Percentiles rank a stretch among this genome's conserved stretches.
Evolutionary conservation across 2,329 filamentous ascomycete genomes (phyloP).

Genomic region (Aspergillus calidoustus): DNA sequence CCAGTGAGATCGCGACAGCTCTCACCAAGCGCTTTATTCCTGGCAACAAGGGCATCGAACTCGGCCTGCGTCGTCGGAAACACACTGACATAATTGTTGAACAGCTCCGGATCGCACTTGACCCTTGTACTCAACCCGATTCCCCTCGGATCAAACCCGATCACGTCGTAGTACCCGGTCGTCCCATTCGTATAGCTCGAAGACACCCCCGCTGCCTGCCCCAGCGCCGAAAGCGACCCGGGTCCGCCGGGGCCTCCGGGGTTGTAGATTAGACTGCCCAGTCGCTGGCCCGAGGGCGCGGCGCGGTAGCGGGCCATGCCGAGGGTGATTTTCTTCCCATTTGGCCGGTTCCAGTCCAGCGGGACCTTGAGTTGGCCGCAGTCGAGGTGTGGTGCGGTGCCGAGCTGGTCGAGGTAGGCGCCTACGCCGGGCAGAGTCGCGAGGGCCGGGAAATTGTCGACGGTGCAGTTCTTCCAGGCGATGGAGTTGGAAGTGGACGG

Average conservation of each 20-base stretch:
- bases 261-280: constrained; percentile 49
- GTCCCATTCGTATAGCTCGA: background rate
- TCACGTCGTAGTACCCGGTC: constrained; percentile 43
- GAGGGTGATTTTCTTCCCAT: constrained; percentile 34
- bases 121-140: constrained; percentile 48
- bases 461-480: constrained; percentile 3
- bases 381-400: background rate
- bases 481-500: background rate
- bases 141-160: constrained; percentile 52
- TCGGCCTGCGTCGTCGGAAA: constrained; percentile 46
- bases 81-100: constrained; percentile 41
- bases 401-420: background rate
- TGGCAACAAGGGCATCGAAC: constrained; percentile 42
- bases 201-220: background rate
- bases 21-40: constrained; percentile 46
- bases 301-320: constrained; percentile 31
- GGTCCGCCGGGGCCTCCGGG: constrained; percentile 31
- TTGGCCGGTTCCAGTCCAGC: constrained; percentile 37
- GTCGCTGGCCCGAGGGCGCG: constrained; percentile 23
- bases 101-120: constrained; percentile 44
- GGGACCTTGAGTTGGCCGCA: constrained; percentile 28
- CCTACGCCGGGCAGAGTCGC: background rate
- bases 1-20: constrained; percentile 49
- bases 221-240: background rate
- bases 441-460: constrained; percentile 5